Percentiles rank a stretch among this genome's conserved stretches.
phyloP scores from a whole-genome alignment of 2,329 filamentous ascomycete species.

The Colletotrichum musae region DNA sequence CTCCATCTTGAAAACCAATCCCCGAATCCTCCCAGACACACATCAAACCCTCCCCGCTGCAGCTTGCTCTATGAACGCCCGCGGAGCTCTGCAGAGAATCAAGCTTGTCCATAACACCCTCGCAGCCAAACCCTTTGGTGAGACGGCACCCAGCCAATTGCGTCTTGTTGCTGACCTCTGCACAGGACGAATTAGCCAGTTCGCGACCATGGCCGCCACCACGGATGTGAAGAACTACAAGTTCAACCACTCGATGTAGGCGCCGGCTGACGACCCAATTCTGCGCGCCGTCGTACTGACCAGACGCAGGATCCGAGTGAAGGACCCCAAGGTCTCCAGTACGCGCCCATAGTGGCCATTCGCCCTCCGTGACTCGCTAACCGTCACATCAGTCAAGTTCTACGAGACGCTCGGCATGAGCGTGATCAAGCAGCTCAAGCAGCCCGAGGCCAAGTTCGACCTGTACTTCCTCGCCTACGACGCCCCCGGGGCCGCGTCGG shows the following conservation, averaged over 20 bases:
- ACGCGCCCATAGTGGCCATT: constrained; percentile 44
- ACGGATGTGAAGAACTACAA: constrained; percentile 86
- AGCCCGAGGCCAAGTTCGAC: constrained; percentile 92
- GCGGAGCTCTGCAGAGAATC: constrained; percentile 38
- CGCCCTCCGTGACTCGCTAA: constrained; percentile 10
- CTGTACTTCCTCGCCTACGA: constrained; percentile 97
- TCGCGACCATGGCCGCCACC: constrained; percentile 73
- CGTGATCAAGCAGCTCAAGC: constrained; percentile 83
- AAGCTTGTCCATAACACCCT: constrained; percentile 35
- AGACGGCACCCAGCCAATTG: not conserved
- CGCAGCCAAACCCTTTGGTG: constrained; percentile 19
- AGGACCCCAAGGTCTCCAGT: constrained; percentile 89
- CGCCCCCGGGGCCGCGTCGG: constrained; percentile 79
- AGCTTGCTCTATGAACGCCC: constrained; percentile 33
- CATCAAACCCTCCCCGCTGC: not conserved
- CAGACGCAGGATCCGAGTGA: constrained; percentile 83
- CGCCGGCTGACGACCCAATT: accelerated
- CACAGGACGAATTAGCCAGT: constrained; percentile 39
- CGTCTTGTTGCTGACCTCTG: not conserved
- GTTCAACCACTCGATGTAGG: constrained; percentile 86
- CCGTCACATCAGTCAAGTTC: constrained; percentile 77
- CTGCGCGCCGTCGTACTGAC: constrained; percentile 33
- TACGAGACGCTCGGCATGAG: constrained; percentile 94
- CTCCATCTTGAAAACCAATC: constrained; percentile 23
- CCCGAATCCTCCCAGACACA: constrained; percentile 21